Conservation (phyloP, 2,329 filamentous ascomycete genomes). For the Curvularia eragrostidis region DNA sequence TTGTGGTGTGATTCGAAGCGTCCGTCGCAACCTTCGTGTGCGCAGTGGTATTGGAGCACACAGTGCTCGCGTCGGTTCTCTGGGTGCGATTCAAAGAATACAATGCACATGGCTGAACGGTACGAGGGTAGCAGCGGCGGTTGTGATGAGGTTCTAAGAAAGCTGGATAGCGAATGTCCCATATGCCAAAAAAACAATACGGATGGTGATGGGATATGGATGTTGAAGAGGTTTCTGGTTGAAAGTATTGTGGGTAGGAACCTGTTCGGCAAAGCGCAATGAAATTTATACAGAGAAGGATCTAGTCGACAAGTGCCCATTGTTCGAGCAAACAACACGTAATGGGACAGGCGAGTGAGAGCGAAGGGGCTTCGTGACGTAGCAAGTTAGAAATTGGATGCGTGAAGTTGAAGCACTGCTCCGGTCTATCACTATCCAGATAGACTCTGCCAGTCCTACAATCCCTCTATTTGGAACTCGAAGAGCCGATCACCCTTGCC, state of each 20-base stretch:
- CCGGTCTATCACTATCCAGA: neutral
- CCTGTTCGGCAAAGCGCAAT: neutral
- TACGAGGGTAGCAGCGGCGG: neutral
- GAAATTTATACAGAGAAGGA: neutral
- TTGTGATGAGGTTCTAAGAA: neutral
- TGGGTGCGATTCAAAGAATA: constrained; percentile 9
- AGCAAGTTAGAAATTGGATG: neutral
- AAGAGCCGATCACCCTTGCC: constrained; percentile 57
- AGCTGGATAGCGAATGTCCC: neutral
- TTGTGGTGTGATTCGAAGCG: neutral
- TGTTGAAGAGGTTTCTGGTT: neutral
- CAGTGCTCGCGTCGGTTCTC: neutral
- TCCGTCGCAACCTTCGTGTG: constrained; percentile 12
- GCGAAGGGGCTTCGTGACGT: neutral
- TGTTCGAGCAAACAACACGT: neutral
- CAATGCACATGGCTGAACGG: constrained; percentile 17
- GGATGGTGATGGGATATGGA: neutral
- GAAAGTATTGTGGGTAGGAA: neutral
- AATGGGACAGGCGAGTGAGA: too few relatives aligned
- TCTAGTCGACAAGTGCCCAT: neutral
- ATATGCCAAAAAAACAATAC: neutral
- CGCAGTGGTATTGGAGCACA: constrained; percentile 1
- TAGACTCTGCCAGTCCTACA: constrained; percentile 22
- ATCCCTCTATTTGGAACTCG: constrained; percentile 58
- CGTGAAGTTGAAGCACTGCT: neutral